Base-by-base conservation (phyloP, 805 yeast genomes). In the Wickerhamomyces tratensis region DNA sequence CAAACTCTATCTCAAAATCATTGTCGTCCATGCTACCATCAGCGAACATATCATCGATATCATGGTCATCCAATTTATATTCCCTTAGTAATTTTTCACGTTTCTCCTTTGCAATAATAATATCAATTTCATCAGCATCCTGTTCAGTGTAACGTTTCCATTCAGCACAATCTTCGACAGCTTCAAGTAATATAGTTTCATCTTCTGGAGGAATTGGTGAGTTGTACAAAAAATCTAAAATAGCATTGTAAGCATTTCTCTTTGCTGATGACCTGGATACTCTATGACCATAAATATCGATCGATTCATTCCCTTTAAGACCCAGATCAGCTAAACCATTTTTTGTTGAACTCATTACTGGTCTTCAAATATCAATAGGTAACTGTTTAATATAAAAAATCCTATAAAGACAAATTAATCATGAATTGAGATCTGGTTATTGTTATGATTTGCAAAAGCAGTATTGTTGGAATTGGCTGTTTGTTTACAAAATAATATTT, bases 91-190 rank as follows among this genome's bases (percentile, higher is more conserved):
- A 9, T 29, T 5, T 29, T 29, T 29, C 31, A 9, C 31, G 8
- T 11, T 29, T 29, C 11, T 29, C 31, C 31, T 29, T 29, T 29
- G 31, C 31, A 29, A 29, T 29, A 5, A 39, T n/a, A 5, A 43
- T 33, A 11, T 46, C 46, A 8, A 33, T 37, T 33, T 45, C 46
- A n/a, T 40, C 51, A n/a, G 41, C 12, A 27, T 48, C 52, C 14
- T 46, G 49, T 29, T 51, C 53, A 8, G 46, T 45, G 33, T 49
- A 51, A 9, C 49, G 39, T 38, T 43, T 49, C 55, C 53, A 49
- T 35, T 46, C 49, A 5, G 38, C 40, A 25, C 44, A 42, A 12
- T 51, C 47, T 14, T 47, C 39, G 2, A 51, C 48, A 7, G 49
- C 49, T 3, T 29, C 34, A 4, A 42, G 14, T 8, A 51, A 30